phyloP scores from a whole-genome alignment of 176 grass and related monocot genomes.

The bread wheat (Triticum aestivum) region DNA sequence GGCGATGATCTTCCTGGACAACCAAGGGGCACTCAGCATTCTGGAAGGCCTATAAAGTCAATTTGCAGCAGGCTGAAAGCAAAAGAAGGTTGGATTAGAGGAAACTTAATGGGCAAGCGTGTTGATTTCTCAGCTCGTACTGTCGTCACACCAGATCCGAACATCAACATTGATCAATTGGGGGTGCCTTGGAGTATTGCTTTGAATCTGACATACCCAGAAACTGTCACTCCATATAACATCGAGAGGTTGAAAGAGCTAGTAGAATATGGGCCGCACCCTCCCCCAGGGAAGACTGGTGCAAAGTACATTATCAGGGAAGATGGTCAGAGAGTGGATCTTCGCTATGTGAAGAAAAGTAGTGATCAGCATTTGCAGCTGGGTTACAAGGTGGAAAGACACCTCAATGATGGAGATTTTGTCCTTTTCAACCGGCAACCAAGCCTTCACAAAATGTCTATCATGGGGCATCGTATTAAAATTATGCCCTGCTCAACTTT shows the following conservation, averaged over 20 bases:
- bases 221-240: constrained; percentile 97
- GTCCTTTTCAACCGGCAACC: constrained; percentile 94
- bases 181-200: constrained; percentile 99
- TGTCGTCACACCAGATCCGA: constrained; percentile 88
- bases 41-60: constrained; percentile 95
- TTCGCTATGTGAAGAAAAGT: constrained; percentile 93
- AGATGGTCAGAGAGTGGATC: constrained; percentile 92
- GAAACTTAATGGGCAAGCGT: constrained; percentile 95
- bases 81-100: constrained; percentile 98
- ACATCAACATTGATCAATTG: constrained; percentile 94
- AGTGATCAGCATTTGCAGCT: constrained; percentile 96
- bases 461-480: constrained; percentile 96
- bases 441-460: constrained; percentile 98
- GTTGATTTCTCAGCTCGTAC: constrained; percentile 96
- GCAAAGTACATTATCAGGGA: constrained; percentile 96
- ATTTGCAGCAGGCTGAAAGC: constrained; percentile 97
- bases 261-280: constrained; percentile 92
- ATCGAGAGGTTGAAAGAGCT: constrained; percentile 95
- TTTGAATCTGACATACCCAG: constrained; percentile 90
- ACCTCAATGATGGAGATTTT: constrained; percentile 93
- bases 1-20: constrained; percentile 97
- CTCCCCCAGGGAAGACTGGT: constrained; percentile 91
- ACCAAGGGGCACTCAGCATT: constrained; percentile 82
- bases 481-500: constrained; percentile 99
- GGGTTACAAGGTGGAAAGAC: constrained; percentile 95